Evolutionary conservation across 805 yeast genomes (phyloP).

Genomic region (Pachysolen tannophilus): DNA sequence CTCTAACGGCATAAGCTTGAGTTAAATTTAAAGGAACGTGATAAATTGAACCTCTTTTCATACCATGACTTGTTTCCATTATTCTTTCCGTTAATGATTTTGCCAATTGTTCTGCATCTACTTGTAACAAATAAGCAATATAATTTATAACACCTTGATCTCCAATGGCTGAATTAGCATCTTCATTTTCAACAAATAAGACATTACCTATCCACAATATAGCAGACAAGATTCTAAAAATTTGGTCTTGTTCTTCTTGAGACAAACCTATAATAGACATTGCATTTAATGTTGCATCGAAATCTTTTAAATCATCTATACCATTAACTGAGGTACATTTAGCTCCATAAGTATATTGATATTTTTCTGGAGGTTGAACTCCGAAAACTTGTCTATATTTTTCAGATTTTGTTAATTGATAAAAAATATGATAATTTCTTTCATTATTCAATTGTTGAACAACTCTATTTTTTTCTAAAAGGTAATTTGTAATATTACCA

Average conservation of each 20-base stretch:
- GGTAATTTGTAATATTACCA: constrained; percentile 91
- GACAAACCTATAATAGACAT: constrained; percentile 82
- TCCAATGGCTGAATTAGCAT: constrained; percentile 74
- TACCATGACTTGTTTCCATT: constrained; percentile 85
- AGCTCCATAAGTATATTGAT: constrained; percentile 79
- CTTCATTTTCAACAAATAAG: constrained; percentile 76
- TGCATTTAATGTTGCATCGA: constrained; percentile 71
- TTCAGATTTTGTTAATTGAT: constrained; percentile 87
- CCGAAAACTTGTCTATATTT: constrained; percentile 79
- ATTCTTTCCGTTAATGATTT: constrained; percentile 72
- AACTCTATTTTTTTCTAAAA: constrained; percentile 91
- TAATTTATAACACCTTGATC: constrained; percentile 91
- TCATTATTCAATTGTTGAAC: constrained; percentile 92
- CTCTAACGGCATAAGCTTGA: constrained; percentile 93
- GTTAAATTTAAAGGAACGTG: constrained; percentile 88
- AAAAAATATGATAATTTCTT: constrained; percentile 94
- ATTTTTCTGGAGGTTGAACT: constrained; percentile 89
- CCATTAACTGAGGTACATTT: constrained; percentile 83
- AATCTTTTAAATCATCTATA: constrained; percentile 77
- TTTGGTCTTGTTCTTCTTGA: constrained; percentile 81
- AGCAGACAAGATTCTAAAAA: constrained; percentile 77
- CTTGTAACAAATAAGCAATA: constrained; percentile 85
- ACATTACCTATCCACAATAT: constrained; percentile 94
- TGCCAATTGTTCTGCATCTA: constrained; percentile 56
- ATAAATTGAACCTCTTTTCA: constrained; percentile 84